Percentiles rank a stretch among this genome's conserved stretches.
Conservation (phyloP, 441 rosid genomes). For the Adansonia gregorii region DNA sequence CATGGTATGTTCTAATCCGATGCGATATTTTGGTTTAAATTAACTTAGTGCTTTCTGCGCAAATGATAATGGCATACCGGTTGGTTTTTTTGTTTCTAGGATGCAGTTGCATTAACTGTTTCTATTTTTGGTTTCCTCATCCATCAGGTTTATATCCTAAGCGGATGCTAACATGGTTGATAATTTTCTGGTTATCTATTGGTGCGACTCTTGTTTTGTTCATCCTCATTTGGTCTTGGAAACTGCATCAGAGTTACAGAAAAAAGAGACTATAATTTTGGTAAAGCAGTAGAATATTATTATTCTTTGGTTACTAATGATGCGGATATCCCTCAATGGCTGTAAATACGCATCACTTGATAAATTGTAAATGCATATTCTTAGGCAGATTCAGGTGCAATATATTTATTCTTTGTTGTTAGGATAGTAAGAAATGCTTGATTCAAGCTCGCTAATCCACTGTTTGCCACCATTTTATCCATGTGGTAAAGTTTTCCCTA, state of each 20-base stretch:
- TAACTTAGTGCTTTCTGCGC: neutral
- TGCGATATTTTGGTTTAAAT: neutral
- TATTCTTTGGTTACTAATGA: constrained; percentile 43
- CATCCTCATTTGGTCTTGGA: constrained; percentile 81
- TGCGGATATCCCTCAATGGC: constrained; percentile 33
- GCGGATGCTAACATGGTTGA: constrained; percentile 80
- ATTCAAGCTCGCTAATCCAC: neutral
- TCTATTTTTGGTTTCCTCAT: neutral
- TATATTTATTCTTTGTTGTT: constrained; percentile 14
- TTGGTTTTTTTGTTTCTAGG: neutral
- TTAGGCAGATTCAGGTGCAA: constrained; percentile 25
- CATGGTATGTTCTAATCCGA: constrained; percentile 54
- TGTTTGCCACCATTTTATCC: neutral
- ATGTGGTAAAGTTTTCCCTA: neutral
- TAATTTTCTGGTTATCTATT: constrained; percentile 66
- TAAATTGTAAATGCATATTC: constrained; percentile 58
- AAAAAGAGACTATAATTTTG: constrained; percentile 69
- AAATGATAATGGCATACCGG: neutral
- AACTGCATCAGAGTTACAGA: constrained; percentile 55
- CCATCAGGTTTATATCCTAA: constrained; percentile 81
- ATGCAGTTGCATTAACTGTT: neutral
- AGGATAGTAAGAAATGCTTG: neutral
- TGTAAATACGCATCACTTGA: constrained; percentile 46
- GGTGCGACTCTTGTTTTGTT: constrained; percentile 60
- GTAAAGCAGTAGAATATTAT: constrained; percentile 17